Evolutionary conservation across 495 filamentous ascomycete species (phyloP).

Genomic region (Parmelia sp.): DNA sequence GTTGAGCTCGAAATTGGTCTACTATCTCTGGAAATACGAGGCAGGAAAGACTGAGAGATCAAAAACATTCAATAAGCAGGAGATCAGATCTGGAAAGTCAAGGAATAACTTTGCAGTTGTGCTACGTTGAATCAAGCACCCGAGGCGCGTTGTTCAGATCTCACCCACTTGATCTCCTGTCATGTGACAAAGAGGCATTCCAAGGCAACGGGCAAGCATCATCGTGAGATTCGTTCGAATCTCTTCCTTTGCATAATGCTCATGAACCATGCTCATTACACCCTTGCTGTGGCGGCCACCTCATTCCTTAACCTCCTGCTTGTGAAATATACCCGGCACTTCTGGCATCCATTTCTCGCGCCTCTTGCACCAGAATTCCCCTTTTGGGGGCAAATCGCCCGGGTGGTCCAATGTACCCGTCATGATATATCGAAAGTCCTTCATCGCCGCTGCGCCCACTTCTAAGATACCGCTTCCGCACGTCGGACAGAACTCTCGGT

Average conservation of each 20-base stretch:
- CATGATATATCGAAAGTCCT: conserved; percentile 56
- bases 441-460: conserved; percentile 33
- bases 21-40: conserved; percentile 70
- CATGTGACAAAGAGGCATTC: background rate
- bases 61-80: conserved; percentile 57
- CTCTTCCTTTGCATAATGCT: background rate
- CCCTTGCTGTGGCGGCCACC: background rate
- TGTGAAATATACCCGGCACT: conserved; percentile 52
- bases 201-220: background rate
- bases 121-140: conserved; percentile 32
- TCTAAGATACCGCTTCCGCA: conserved; percentile 60
- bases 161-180: background rate
- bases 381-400: conserved; percentile 55
- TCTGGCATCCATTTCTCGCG: conserved; percentile 41
- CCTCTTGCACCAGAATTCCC: conserved; percentile 60
- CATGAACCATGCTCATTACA: background rate
- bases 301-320: conserved; percentile 51
- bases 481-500: conserved; percentile 57
- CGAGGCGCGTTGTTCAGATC: background rate
- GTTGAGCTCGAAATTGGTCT: conserved; percentile 74
- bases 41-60: conserved; percentile 29
- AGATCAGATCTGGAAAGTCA: conserved; percentile 62
- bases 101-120: conserved; percentile 89
- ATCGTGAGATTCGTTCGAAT: background rate
- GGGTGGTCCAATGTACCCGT: conserved; percentile 60